Evolutionary conservation across 208 protist genomes (phyloP), one percentile per base, ranked within the genome.

Genomic region (Angomonas ambiguus): DNA sequence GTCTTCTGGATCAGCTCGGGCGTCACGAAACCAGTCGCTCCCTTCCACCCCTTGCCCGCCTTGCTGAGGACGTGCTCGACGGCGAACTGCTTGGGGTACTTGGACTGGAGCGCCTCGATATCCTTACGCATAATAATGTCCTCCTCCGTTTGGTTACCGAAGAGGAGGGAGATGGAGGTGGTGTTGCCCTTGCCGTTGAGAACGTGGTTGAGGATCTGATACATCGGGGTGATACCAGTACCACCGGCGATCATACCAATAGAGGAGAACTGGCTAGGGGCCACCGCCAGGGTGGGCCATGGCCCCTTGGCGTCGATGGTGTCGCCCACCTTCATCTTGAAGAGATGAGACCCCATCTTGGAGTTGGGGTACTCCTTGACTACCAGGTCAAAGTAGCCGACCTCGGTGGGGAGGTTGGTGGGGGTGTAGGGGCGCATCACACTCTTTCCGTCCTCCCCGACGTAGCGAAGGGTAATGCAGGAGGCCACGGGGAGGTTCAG

Each of bases 171-270:
- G 35, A 96, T 65, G 58, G 74, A 71, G 3, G 85, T 87, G 61
- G 62, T 74, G 53, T 89, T 96, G 53, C 58, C 63, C 22, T 70
- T 34, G 64, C 77, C 76, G 32, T 80, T 24, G 28, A 85, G 79
- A n/a, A 94, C 62, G 65, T 88, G 87, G 38, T 68, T 61, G 56
- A 86, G 49, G 42, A 93, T 72, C 82, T 97, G 92, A 71, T 79
- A 84, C 79, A 94, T 91, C n/a, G 94, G 91, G 22, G 92, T 93
- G 80, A 97, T 86, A 53, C 91, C 94, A 6, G 91, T 96, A 65
- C 94, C 94, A 8, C 80, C 80, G 22, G 87, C 85, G 51, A 96
- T 77, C 87, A 96, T 94, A 31, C 85, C 89, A 28, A 96, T 77
- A 48, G 79, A 63, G 24, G 74, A 73, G 62, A 86, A 94, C 76